These are phyloP conservation scores for Fusarium keratoplasticum DNA, from an alignment of 2,329 filamentous ascomycete species.

Conservation along the genomic window DNA sequence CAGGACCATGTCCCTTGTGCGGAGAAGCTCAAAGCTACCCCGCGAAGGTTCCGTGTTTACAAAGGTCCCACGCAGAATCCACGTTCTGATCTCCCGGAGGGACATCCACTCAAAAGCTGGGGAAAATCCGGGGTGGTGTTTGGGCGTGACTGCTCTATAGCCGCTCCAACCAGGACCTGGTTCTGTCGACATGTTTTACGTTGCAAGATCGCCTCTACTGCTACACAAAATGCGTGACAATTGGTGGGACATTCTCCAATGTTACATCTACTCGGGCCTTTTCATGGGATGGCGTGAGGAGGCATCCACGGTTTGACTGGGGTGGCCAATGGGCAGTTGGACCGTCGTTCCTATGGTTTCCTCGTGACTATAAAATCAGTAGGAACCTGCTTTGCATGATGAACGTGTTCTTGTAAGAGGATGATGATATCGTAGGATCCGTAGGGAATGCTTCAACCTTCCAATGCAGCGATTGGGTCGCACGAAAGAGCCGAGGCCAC, in stretches of 20 bases:
- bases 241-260: neutral
- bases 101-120: neutral
- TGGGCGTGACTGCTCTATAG: neutral
- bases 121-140: neutral
- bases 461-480: neutral
- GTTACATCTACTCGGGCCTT: neutral
- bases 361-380: neutral
- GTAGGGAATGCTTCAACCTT: neutral
- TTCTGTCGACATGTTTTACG: neutral
- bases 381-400: neutral
- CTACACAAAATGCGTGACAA: neutral
- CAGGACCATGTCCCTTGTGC: neutral
- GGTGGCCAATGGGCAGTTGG: neutral
- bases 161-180: neutral
- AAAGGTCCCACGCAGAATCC: neutral
- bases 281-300: neutral
- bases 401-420: neutral
- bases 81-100: neutral
- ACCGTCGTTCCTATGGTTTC: neutral
- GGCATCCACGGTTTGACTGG: neutral
- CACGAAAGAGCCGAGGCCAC: neutral
- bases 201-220: neutral
- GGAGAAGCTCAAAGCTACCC: neutral
- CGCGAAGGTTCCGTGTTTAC: neutral
- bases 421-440: neutral